Conservation (phyloP, 371 early-diverging fungal species). For the Mortierella sp. region DNA sequence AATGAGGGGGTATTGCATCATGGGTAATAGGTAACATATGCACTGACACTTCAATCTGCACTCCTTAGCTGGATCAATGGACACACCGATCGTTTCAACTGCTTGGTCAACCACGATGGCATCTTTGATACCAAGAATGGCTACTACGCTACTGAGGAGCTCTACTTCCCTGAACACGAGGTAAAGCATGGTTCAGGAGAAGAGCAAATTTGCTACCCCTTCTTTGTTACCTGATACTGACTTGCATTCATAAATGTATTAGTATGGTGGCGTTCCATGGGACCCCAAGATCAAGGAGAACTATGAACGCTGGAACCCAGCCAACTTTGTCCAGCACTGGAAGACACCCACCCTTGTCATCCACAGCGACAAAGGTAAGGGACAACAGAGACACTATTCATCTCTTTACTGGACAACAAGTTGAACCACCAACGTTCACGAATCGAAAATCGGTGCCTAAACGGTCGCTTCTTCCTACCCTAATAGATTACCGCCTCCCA, state of each 20-base stretch:
- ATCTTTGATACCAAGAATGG: constrained; percentile 73
- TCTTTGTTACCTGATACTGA: too few relatives aligned
- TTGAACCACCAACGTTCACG: too few relatives aligned
- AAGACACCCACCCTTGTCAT: constrained; percentile 84
- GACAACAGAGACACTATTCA: too few relatives aligned
- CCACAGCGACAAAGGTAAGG: constrained; percentile 72
- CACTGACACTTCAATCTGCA: too few relatives aligned
- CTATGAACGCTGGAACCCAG: constrained; percentile 79
- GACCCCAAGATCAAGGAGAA: constrained; percentile 61
- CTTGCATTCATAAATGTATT: too few relatives aligned
- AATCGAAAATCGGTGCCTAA: too few relatives aligned
- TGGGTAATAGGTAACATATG: too few relatives aligned
- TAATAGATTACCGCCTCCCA: constrained; percentile 78
- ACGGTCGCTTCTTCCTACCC: too few relatives aligned
- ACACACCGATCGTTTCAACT: constrained; percentile 75
- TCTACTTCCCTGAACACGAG: constrained; percentile 85
- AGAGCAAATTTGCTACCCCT: too few relatives aligned
- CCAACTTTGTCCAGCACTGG: constrained; percentile 79
- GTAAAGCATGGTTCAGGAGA: too few relatives aligned
- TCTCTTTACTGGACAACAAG: too few relatives aligned
- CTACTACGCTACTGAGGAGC: constrained; percentile 84
- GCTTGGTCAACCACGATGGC: constrained; percentile 88
- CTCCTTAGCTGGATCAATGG: constrained; percentile 65
- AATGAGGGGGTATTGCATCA: too few relatives aligned
- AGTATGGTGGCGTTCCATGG: constrained; percentile 79